Evolutionary conservation across 176 grass and related monocot species (phyloP), one percentile per base, ranked within the genome.

Genomic region (Tillandsia fasciculata): DNA sequence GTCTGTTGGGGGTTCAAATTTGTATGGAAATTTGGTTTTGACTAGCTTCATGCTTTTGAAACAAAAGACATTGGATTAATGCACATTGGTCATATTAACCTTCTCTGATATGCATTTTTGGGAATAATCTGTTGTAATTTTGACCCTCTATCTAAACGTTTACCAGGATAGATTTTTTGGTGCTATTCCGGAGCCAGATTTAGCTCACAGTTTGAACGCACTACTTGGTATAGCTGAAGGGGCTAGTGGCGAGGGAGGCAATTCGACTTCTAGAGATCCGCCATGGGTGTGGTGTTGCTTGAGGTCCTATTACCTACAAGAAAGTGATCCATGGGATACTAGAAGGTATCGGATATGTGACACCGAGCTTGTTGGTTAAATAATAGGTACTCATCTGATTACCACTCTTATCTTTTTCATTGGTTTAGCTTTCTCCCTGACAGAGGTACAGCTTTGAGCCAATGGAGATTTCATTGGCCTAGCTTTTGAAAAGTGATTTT

Each of bases 201-300:
- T 89, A 63, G 76, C 73, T 24, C 80, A 72, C 63, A 92, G 71
- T 76, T 83, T 96, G 81, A 91, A 84, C 68, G 79, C 66, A 76
- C 70, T 96, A 64, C 81, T 96, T 48, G 92, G 92, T 28, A 52
- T 85, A 53, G 64, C 72, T 26, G 78, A 75, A 74, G 90, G 80
- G 13, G 49, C 3, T 0, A 15, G 12, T 22, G 69, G 47, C 2
- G 63, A 83, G 42, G 78, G 77, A 82, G 83, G 64, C 48, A 33
- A 27, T 12, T 26, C 59, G 17, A 13, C 64, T 42, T 68, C 50
- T 42, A 71, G 83, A 50, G 83, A 89, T 54, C 86, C 92, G 65
- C 88, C 88, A 26, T 96, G 92, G 86, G 59, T 91, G 70, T 77
- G 83, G 79, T 96, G 88, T 71, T 91, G 88, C 64, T 80, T 92